These are phyloP conservation scores for Incumbomyces lentus DNA, from an alignment of 2,329 filamentous ascomycete species.

Conservation along the genomic window DNA sequence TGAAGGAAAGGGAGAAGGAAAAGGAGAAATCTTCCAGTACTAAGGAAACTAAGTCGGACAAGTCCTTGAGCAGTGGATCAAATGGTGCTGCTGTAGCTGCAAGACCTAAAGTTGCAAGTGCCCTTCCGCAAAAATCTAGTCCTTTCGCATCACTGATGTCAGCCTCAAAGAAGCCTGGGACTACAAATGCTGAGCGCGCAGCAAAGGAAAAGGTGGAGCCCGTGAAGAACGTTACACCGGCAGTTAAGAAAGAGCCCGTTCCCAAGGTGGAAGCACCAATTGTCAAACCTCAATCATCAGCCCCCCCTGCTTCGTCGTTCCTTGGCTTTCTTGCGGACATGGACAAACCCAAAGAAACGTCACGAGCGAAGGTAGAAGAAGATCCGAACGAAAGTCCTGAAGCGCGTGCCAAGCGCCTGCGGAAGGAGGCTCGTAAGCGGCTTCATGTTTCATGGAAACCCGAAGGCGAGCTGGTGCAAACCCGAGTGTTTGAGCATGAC, in stretches of 20 bases:
- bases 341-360: conserved; percentile 45
- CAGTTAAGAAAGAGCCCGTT: conserved; percentile 24
- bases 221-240: conserved; percentile 17
- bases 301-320: conserved; percentile 38
- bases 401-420: conserved; percentile 47
- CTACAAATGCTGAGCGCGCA: conserved; percentile 39
- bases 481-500: conserved; percentile 52
- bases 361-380: conserved; percentile 42
- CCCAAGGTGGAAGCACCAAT: conserved; percentile 27
- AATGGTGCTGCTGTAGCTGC: conserved; percentile 17
- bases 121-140: conserved; percentile 29
- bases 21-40: conserved; percentile 9
- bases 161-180: conserved; percentile 41
- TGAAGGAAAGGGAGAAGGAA: conserved; percentile 13
- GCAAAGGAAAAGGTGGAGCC: conserved; percentile 28
- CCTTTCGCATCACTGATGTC: conserved; percentile 38
- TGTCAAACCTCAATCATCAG: conserved; percentile 14
- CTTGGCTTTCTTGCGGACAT: conserved; percentile 40
- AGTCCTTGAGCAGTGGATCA: conserved; percentile 6
- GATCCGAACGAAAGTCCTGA: conserved; percentile 49
- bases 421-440: conserved; percentile 51
- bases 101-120: conserved; percentile 28
- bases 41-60: conserved; percentile 7
- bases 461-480: conserved; percentile 45
- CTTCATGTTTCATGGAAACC: conserved; percentile 52